Evolutionary conservation across 768 basidiomycete species (phyloP).

Genomic region (Leccinum broughii): DNA sequence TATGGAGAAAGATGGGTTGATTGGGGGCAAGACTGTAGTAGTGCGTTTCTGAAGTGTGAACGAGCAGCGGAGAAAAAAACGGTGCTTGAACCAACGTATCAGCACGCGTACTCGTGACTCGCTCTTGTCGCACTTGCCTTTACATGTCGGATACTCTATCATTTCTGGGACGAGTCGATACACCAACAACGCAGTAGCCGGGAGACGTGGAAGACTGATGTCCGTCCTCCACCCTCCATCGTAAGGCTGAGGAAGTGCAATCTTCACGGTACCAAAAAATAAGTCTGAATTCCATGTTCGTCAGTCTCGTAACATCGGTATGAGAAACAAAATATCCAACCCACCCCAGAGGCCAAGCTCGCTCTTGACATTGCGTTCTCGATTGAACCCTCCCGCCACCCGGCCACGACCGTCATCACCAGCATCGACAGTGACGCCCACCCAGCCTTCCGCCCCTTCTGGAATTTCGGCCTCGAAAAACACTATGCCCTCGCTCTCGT

Average conservation of each 20-base stretch:
- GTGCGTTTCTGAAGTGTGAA: constrained; percentile 70
- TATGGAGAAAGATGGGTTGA: constrained; percentile 50
- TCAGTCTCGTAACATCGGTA: constrained; percentile 8
- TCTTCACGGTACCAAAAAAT: constrained; percentile 35
- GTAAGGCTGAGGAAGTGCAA: constrained; percentile 34
- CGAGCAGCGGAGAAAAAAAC: constrained; percentile 63
- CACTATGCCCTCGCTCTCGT: constrained; percentile 75
- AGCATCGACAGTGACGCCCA: constrained; percentile 55
- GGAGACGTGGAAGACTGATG: constrained; percentile 53
- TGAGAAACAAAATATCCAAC: constrained; percentile 11
- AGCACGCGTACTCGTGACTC: not conserved
- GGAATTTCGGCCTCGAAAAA: constrained; percentile 56
- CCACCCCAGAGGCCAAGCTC: constrained; percentile 45
- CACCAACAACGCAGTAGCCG: constrained; percentile 62
- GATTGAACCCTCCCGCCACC: constrained; percentile 58
- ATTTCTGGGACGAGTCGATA: constrained; percentile 52
- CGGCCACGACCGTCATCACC: constrained; percentile 56
- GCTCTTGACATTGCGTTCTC: constrained; percentile 32
- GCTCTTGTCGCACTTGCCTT: constrained; percentile 21
- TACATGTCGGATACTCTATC: constrained; percentile 24
- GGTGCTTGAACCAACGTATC: constrained; percentile 41
- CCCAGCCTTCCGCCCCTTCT: constrained; percentile 34
- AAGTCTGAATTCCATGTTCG: constrained; percentile 36
- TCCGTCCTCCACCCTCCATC: constrained; percentile 40
- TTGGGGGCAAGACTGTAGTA: constrained; percentile 54